Percentiles rank a stretch among this genome's conserved stretches.
phyloP scores from a whole-genome alignment of 73 alveolate species.

The Blepharisma stoltei region DNA sequence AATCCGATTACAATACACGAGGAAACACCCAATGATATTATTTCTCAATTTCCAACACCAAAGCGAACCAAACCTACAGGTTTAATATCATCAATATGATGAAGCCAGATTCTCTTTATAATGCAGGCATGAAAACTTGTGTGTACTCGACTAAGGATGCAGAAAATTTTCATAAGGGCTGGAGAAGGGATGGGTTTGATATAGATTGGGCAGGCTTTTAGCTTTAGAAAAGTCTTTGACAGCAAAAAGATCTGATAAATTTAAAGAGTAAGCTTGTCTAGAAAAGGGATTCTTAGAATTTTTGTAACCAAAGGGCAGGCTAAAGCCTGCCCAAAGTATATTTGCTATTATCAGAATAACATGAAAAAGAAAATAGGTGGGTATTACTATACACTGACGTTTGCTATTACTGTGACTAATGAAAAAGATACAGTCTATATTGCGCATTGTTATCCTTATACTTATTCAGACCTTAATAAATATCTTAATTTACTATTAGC shows the following conservation, averaged over 20 bases:
- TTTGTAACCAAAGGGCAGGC: conserved; percentile 80
- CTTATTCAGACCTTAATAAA: conserved; percentile 83
- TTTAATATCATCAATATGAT: conserved; percentile 98
- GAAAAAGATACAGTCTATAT: conserved; percentile 90
- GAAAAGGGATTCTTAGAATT: too few relatives aligned
- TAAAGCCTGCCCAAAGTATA: too few relatives aligned
- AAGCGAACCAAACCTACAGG: conserved; percentile 44
- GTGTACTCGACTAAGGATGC: conserved; percentile 67
- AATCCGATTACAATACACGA: conserved; percentile 98
- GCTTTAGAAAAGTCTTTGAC: conserved; percentile 81
- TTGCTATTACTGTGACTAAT: conserved; percentile 79
- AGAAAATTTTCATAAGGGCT: conserved; percentile 39
- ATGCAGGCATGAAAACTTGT: conserved; percentile 88
- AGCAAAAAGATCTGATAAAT: conserved; percentile 71
- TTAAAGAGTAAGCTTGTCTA: too few relatives aligned
- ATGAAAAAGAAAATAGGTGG: conserved; percentile 87
- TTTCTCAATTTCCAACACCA: conserved; percentile 91
- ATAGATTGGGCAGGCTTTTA: too few relatives aligned
- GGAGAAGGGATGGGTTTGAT: conserved; percentile 89
- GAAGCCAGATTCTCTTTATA: conserved; percentile 95
- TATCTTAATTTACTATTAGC: conserved; percentile 74
- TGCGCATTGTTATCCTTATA: conserved; percentile 97
- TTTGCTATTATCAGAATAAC: conserved; percentile 73
- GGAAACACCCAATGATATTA: conserved; percentile 99
- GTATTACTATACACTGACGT: conserved; percentile 90